phyloP scores from a whole-genome alignment of 257 asterid species.

The Nicotiana tomentosiformis region DNA sequence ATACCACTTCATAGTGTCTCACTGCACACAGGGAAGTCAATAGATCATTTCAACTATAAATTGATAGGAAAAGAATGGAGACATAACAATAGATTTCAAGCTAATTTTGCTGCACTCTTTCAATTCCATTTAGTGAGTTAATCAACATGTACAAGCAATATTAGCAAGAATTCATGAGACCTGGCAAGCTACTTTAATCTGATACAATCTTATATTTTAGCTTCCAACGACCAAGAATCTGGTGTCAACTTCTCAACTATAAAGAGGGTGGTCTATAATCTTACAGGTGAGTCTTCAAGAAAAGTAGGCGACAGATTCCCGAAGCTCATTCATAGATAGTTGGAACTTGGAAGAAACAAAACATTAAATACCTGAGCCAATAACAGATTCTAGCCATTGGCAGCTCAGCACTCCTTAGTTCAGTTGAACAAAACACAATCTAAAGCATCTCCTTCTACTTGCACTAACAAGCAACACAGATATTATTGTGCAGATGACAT shows the following conservation, averaged over 20 bases:
- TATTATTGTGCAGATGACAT: background rate
- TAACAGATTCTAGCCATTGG: background rate
- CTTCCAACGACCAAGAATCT: background rate
- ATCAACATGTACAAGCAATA: background rate
- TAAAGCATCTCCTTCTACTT: background rate
- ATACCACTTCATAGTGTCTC: slow-evolving; percentile 96
- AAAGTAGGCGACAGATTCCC: background rate
- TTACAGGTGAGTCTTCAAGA: background rate
- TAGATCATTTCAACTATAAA: background rate
- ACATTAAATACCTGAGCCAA: background rate
- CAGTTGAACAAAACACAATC: background rate
- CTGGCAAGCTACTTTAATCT: background rate
- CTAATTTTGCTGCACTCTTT: background rate
- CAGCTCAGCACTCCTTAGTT: background rate
- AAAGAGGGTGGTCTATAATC: too few species aligned
- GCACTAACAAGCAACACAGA: background rate
- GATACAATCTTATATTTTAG: background rate
- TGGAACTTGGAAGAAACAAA: background rate
- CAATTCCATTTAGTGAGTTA: background rate
- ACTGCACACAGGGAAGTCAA: slow-evolving; percentile 33
- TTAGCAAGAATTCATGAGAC: background rate
- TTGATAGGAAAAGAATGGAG: background rate
- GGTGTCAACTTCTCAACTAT: background rate
- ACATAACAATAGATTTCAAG: background rate
- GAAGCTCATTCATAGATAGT: background rate